Percentiles rank a stretch among this genome's conserved stretches.
Conservation (phyloP, 257 asterid species). For the Solanum neorickii region DNA sequence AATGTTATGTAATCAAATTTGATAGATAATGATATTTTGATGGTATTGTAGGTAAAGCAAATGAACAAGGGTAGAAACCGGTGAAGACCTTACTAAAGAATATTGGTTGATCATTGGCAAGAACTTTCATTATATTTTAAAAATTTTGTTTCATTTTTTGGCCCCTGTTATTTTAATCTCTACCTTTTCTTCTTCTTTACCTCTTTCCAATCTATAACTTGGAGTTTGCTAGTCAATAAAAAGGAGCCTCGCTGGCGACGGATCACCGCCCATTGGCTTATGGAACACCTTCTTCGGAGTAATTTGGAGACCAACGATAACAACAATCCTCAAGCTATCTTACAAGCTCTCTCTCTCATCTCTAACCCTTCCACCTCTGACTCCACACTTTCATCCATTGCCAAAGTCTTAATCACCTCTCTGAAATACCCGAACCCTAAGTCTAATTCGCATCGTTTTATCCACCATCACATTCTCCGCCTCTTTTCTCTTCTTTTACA, state of each 20-base stretch:
- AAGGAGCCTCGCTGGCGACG: neutral
- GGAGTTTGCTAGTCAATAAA: neutral
- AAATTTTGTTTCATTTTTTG: neutral
- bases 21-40: neutral
- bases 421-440: conserved; percentile 23
- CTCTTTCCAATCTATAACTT: neutral
- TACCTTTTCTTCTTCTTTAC: neutral
- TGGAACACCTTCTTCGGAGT: neutral
- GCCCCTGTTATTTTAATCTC: neutral
- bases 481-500: conserved; percentile 36
- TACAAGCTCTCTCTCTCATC: conserved; percentile 41
- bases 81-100: neutral
- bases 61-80: neutral
- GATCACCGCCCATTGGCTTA: neutral
- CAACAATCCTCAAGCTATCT: conserved; percentile 1
- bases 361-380: conserved; percentile 53
- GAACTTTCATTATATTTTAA: neutral
- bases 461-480: conserved; percentile 28
- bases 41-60: neutral
- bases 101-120: neutral
- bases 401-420: conserved; percentile 25
- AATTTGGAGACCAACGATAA: neutral
- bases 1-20: neutral
- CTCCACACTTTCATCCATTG: conserved; percentile 28
- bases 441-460: neutral